Evolutionary conservation across 148 eudicot genomes (phyloP), one percentile per base, ranked within the genome.

Genomic region (Chenopodium berlandieri): DNA sequence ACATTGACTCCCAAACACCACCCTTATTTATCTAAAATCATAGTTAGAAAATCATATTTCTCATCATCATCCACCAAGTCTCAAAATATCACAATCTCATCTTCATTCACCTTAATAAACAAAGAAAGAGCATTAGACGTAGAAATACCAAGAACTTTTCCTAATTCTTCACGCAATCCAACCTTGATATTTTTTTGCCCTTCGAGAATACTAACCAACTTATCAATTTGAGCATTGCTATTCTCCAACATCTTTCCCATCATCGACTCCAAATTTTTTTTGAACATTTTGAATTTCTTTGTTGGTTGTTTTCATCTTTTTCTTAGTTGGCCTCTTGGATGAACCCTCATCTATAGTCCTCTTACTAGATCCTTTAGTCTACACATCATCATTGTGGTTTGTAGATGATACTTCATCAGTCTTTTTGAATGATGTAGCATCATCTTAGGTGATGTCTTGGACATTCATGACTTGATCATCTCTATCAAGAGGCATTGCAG

Each of bases 131-230:
- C 71, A 16, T 30, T 30, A 9, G 1, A 4, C 46, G 65, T 48
- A 48, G 75, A 27, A 7, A 78, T 78, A 19, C 81, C 68, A 4
- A 4, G 27, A 71, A 79, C 52, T 11, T 47, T 68, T 1, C 81
- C 73, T 47, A 78, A n/a, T 50, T 79, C 81, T 7, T 79, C 76
- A 79, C 54, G 52, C 50, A 79, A 70, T 20, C 75, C 81, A 5
- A 32, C 37, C 54, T 71, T 79, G 12, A 32, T 11, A 54, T 71
- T 79, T 22, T 79, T 79, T 19, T 76, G 68, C 31, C 14, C 75
- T 71, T 56, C 75, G 13, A 79, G 68, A 22, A 54, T 54, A 1
- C 25, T 7, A 0, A 62, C 52, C 22, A 78, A 67, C 20, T 40
- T 30, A 7, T 14, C 27, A 20, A 78, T 27, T 52, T 78, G 80